These are phyloP conservation scores for Daldinia decipiens DNA, from an alignment of 495 filamentous ascomycete genomes.

Conservation along the genomic window DNA sequence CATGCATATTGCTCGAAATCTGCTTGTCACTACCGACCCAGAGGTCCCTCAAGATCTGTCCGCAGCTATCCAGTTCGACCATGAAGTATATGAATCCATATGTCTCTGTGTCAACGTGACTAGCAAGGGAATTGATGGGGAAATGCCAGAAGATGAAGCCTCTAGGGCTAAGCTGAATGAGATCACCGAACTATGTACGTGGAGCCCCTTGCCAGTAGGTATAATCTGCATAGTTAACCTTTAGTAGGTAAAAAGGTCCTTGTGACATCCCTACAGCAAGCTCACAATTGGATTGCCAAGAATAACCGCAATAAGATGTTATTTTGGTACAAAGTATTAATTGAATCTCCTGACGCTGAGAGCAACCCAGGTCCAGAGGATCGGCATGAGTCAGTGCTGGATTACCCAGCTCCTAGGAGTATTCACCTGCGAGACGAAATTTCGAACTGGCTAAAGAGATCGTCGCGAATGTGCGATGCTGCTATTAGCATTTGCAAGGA, in stretches of 20 bases:
- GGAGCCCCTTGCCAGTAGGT: not conserved
- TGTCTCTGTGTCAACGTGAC: constrained; percentile 88
- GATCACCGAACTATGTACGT: constrained; percentile 65
- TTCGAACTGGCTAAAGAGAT: constrained; percentile 63
- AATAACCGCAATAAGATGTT: constrained; percentile 92
- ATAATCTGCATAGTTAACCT: constrained; percentile 37
- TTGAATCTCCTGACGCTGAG: constrained; percentile 55
- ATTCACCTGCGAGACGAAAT: constrained; percentile 53
- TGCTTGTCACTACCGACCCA: constrained; percentile 76
- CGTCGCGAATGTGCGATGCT: constrained; percentile 58
- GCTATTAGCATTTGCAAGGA: constrained; percentile 54
- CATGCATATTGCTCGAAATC: constrained; percentile 84
- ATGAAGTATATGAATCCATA: constrained; percentile 83
- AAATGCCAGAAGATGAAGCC: constrained; percentile 73
- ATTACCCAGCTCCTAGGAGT: constrained; percentile 43
- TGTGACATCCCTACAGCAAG: constrained; percentile 87
- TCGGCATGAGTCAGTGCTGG: constrained; percentile 42
- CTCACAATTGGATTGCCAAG: constrained; percentile 90
- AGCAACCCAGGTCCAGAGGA: constrained; percentile 56
- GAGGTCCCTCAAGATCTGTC: constrained; percentile 89
- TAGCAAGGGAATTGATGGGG: constrained; percentile 88
- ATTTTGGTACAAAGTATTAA: constrained; percentile 83
- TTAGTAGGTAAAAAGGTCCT: constrained; percentile 82
- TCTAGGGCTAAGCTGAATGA: constrained; percentile 60
- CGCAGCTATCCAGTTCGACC: constrained; percentile 78